Evolutionary conservation across 1,139 yeast species (phyloP), one percentile per base, ranked within the genome.

Genomic region (Magnusiomyces ingens): DNA sequence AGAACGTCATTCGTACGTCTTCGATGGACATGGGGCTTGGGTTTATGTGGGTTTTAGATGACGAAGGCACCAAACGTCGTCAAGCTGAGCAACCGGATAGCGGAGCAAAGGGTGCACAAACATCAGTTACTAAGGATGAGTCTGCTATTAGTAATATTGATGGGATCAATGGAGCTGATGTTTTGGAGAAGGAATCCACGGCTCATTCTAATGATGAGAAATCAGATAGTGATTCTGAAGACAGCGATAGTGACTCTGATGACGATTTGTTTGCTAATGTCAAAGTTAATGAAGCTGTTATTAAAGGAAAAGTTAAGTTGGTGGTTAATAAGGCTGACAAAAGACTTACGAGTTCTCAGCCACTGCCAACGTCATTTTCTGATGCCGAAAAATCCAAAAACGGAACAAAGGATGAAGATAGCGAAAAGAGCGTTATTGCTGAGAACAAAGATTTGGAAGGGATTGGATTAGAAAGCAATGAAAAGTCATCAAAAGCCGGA

Each of bases 11-110:
- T 62, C 95, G 96, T 0, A 96, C 97, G 1, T 77, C 84, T 15
- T 95, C 84, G 62, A 69, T 90, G 62, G 91, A 84, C 0, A 85
- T 93, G 95, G 99, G 99, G 0, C 75, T 90, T 58, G 97, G 88
- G 0, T 77, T 93, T 56, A 67, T 87, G 57, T 87, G 94, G 85
- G 72, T 85, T 52, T 79, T 84, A 4, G 83, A 81, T 2, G 66
- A 65, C 19, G 73, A 71, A 55, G 76, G 79, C 53, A 71, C 70
- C 37, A 69, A 67, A 4, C 60, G 63, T 10, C 71, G 82, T 6
- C 19, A 26, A 15, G 19, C 13, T 17, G 37, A 17, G 57, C 45
- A 62, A 2, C 60, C 66, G 26, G 32, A 35, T 15, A 73, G 73
- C 56, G 79, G 26, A 8, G 22, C 21, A n/a, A 36, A 29, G 18